Evolutionary conservation across 805 yeast genomes (phyloP).

Genomic region (Yamadazyma phyllophila): DNA sequence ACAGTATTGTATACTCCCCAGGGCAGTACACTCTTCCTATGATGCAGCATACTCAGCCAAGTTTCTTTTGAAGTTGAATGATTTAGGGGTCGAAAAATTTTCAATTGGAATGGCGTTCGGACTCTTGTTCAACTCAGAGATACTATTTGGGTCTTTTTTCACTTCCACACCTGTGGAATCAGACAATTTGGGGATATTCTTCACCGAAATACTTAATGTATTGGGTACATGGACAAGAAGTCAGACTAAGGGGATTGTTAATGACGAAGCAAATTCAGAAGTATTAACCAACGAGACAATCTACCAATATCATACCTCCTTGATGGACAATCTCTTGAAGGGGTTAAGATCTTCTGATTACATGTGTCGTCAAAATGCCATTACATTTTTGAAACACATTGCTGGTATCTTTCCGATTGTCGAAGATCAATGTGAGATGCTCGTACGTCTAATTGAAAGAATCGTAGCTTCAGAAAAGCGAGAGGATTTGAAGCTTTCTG

Average conservation of each 20-base stretch:
- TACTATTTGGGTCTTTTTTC: conserved; percentile 58
- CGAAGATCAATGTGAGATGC: conserved; percentile 58
- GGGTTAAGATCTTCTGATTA: conserved; percentile 56
- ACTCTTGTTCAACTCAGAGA: conserved; percentile 45
- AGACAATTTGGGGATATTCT: conserved; percentile 77
- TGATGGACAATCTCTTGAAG: conserved; percentile 43
- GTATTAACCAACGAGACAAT: conserved; percentile 25
- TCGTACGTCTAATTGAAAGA: conserved; percentile 46
- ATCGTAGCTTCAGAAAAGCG: conserved; percentile 58
- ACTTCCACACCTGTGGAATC: conserved; percentile 76
- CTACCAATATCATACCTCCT: conserved; percentile 50
- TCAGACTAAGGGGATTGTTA: background rate
- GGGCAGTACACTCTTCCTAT: conserved; percentile 73
- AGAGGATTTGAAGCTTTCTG: conserved; percentile 78
- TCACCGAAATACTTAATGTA: conserved; percentile 44
- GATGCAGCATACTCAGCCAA: conserved; percentile 73
- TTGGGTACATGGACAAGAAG: conserved; percentile 43
- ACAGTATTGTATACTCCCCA: conserved; percentile 68
- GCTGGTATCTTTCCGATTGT: conserved; percentile 64
- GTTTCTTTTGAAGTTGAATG: conserved; percentile 55
- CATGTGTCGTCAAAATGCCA: conserved; percentile 77
- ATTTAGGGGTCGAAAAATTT: conserved; percentile 31
- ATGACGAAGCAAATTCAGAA: background rate
- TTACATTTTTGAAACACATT: conserved; percentile 69
- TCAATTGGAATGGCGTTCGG: conserved; percentile 41